These are phyloP conservation scores for Oryza brachyantha DNA, from an alignment of 176 grass and related monocot genomes.

Conservation along the genomic window DNA sequence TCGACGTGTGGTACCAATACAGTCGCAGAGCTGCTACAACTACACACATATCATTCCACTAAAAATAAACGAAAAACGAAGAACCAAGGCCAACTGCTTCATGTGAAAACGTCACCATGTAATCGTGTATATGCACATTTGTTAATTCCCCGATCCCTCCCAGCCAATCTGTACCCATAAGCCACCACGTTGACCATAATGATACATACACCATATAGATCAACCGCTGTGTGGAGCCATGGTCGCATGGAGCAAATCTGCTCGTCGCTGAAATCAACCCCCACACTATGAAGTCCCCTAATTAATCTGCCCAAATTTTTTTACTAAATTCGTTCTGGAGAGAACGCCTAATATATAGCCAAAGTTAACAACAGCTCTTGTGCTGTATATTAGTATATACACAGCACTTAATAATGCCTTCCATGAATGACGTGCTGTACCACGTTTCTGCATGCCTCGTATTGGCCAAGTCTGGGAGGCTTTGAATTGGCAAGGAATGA, in stretches of 20 bases:
- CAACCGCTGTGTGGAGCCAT: not conserved
- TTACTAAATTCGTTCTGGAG: not conserved
- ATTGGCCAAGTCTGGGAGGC: slow-evolving; percentile 25
- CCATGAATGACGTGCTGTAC: slow-evolving; percentile 36
- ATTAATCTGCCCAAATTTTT: not conserved
- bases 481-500: slow-evolving; percentile 23
- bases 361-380: not conserved
- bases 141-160: not conserved
- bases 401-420: not conserved
- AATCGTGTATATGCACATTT: slow-evolving; percentile 11
- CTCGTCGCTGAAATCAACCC: not conserved
- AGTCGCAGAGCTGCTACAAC: not conserved
- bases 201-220: not conserved
- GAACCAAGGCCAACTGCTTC: not conserved
- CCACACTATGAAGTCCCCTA: not conserved
- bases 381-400: not conserved
- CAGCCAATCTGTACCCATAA: slow-evolving; percentile 1
- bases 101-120: not conserved
- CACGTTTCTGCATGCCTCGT: slow-evolving; percentile 40
- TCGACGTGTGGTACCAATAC: slow-evolving; percentile 9
- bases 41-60: not conserved
- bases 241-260: not conserved
- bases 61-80: not conserved
- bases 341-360: not conserved
- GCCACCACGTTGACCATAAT: slow-evolving; percentile 10